Evolutionary conservation across 148 eudicot species (phyloP), one percentile per base, ranked within the genome.

Genomic region (Chenopodium formosanum): DNA sequence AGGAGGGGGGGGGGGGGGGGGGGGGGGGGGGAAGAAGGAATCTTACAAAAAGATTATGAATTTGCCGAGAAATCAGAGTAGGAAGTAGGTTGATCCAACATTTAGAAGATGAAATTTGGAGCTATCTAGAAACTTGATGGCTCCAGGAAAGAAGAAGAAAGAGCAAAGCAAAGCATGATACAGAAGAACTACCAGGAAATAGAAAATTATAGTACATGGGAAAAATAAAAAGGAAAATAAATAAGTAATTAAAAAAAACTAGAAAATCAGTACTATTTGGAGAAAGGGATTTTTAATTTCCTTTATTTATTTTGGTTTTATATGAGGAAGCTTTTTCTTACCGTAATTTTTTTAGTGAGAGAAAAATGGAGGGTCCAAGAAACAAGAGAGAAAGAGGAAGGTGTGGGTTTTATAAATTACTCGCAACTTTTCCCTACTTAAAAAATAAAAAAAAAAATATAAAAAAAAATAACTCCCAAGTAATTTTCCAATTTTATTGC

Each of bases 321-420:
- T 71, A 2, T 71, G 22, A 8, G 53, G 75, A 32, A 47, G 23
- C 34, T 72, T 72, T 16, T 46, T 72, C 23, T 13, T 73, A 23
- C 32, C 20, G 76, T 73, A 73, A 73, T 50, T 74, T 73, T 34
- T 64, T 16, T 75, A 82, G 80, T 48, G 70, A 52, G 60, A 47
- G 71, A 63, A 78, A 56, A 56, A 64, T 37, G 86, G 86, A 84
- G 86, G 92, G 89, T 88, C 84, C 90, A 78, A 83, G 85, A 84
- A 84, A 64, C 85, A 85, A 86, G 85, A 87, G 81, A 73, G 75
- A 52, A 79, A 83, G 13, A 79, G 82, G 22, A 68, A 29, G 62
- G 76, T 62, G 70, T 53, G 53, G 12, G 53, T 9, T 10, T 10
- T 50, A 13, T 50, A 50, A 9, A 50, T 50, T 50, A 50, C 3